These are phyloP conservation scores for Aegilops bicornis DNA, from an alignment of 176 grass and related monocot genomes.

Conservation along the genomic window DNA sequence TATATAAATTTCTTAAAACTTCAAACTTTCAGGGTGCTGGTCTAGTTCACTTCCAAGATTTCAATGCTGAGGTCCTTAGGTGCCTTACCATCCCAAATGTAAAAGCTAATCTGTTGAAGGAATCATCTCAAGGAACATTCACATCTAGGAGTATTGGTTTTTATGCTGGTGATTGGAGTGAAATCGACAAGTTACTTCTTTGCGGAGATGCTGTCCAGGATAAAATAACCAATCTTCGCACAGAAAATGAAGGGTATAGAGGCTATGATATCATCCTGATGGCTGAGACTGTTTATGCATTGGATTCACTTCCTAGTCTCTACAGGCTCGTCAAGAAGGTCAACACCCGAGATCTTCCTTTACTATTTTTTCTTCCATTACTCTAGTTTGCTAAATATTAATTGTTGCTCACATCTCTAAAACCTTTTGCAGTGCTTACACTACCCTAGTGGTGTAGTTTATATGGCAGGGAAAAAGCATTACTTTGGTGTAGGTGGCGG, in stretches of 20 bases:
- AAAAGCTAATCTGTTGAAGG: constrained; percentile 63
- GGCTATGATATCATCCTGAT: constrained; percentile 96
- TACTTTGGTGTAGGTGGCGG: constrained; percentile 99
- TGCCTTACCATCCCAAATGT: constrained; percentile 91
- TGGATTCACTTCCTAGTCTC: constrained; percentile 73
- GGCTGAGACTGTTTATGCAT: constrained; percentile 86
- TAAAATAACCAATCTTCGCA: constrained; percentile 32
- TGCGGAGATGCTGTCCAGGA: constrained; percentile 30
- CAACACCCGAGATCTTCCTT: background rate
- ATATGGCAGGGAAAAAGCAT: constrained; percentile 94
- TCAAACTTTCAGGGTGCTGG: constrained; percentile 60
- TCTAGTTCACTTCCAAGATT: constrained; percentile 93
- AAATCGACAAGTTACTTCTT: constrained; percentile 75
- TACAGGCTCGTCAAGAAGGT: constrained; percentile 84
- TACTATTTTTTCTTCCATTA: background rate
- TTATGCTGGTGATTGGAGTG: constrained; percentile 93
- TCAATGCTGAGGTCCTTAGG: constrained; percentile 92
- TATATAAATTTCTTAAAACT: constrained; percentile 28
- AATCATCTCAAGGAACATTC: constrained; percentile 33
- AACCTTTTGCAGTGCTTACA: constrained; percentile 52
- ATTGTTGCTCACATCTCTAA: constrained; percentile 16
- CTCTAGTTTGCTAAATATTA: background rate
- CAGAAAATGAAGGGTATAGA: constrained; percentile 21
- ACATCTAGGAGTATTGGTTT: constrained; percentile 52
- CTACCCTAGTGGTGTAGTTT: constrained; percentile 56